Evolutionary conservation across 192 early-diverging fungal species (phyloP).

Genomic region (Chytriomyces sp.): DNA sequence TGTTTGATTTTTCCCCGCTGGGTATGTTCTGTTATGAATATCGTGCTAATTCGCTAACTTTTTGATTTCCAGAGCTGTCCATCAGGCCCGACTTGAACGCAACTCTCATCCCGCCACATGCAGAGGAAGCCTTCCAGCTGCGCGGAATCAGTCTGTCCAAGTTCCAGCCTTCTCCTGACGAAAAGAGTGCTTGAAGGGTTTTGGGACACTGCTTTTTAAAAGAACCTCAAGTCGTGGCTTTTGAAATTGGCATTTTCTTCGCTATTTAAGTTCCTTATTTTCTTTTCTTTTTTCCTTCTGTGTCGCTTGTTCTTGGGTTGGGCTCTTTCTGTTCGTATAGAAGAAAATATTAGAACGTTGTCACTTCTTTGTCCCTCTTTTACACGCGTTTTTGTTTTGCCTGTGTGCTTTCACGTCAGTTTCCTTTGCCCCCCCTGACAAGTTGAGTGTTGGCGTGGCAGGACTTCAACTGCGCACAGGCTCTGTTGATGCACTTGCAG

Average conservation of each 20-base stretch:
- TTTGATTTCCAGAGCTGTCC: conserved; percentile 72
- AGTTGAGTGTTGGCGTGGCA: no score
- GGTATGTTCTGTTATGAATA: conserved; percentile 51
- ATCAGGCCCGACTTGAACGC: conserved; percentile 82
- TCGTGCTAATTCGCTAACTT: neutral
- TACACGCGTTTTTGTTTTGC: no score
- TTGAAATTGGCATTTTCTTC: neutral
- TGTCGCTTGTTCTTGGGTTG: neutral
- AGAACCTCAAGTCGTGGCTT: no score
- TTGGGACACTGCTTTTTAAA: no score
- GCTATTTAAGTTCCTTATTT: neutral
- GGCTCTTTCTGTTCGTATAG: no score
- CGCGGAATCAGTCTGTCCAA: conserved; percentile 76
- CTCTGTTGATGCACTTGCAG: no score
- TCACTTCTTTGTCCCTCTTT: no score
- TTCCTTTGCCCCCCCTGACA: no score
- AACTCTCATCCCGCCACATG: conserved; percentile 83
- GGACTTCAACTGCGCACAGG: no score
- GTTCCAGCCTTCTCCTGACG: conserved; percentile 59
- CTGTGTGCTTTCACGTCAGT: no score
- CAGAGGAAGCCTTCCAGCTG: conserved; percentile 63
- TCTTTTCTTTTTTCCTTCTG: neutral
- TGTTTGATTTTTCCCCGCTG: conserved; percentile 88
- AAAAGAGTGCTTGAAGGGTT: neutral
- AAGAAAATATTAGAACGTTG: no score